These are phyloP conservation scores for Lachnellula occidentalis DNA, from an alignment of 2,329 filamentous ascomycete genomes.

Conservation along the genomic window DNA sequence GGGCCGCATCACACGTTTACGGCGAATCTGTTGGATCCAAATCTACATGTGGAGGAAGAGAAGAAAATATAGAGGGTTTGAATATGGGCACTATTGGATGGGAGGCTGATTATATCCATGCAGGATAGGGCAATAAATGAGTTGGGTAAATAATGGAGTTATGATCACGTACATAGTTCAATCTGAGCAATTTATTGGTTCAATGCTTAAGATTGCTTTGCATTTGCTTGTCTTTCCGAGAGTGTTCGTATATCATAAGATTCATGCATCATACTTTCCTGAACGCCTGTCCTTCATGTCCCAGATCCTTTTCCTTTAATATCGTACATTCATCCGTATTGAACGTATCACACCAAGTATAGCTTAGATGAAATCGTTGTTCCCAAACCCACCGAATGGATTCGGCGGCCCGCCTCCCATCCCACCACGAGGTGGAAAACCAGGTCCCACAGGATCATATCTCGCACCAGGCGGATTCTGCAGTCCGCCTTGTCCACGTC, in stretches of 20 bases:
- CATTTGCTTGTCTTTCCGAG: too few species aligned
- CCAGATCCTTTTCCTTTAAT: too few species aligned
- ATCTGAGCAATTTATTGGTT: too few species aligned
- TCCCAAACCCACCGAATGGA: constrained; percentile 55
- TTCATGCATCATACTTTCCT: too few species aligned
- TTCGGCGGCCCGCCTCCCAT: constrained; percentile 44
- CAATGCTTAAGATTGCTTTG: too few species aligned
- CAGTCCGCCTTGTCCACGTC: constrained; percentile 48
- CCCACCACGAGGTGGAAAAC: constrained; percentile 47
- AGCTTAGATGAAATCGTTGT: constrained; percentile 46
- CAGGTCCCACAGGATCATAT: constrained; percentile 81
- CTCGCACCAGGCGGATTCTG: constrained; percentile 82
- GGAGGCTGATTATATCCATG: too few species aligned
- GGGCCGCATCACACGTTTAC: constrained; percentile 7
- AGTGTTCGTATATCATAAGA: too few species aligned
- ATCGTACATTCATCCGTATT: too few species aligned
- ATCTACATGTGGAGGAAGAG: neutral
- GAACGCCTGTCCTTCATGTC: too few species aligned
- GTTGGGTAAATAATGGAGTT: too few species aligned
- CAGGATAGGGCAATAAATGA: too few species aligned
- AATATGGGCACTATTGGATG: neutral
- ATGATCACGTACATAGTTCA: too few species aligned
- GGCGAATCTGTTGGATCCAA: constrained; percentile 16
- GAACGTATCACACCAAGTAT: neutral
- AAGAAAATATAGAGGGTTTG: neutral